Base-by-base conservation (phyloP, 495 filamentous ascomycete genomes). In the Lasiosphaeria ovina region DNA sequence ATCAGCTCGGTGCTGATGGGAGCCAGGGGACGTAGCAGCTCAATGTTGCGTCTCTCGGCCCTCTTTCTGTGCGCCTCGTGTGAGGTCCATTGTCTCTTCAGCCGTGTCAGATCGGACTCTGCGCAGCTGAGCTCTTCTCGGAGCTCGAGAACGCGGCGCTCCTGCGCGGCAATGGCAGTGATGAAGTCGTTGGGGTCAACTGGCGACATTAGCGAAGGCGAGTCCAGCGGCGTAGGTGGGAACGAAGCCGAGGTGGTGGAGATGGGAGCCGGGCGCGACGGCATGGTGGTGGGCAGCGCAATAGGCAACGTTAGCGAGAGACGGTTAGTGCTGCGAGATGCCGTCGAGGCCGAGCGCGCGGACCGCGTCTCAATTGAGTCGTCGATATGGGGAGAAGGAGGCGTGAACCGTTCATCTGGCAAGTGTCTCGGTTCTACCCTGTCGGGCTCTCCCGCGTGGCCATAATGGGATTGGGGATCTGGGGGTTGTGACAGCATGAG, bases 61-160 rank as follows among this genome's bases (percentile, higher is more conserved):
- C 85, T 81, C 75, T 94, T 93, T 77, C 84, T 92, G 42, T 85
- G 83, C 54, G 85, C 86, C 69, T 97, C 92, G 38, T 93, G 87
- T 32, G 78, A 72, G 3, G 88, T 82, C 90, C 91, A 87, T 67
- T 94, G 90, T 61, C 84, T 88, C 74, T 97, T 97, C 51, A 98
- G 77, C 58, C 77, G 84, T 36, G 77, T 74, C 58, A 98, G 76
- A 38, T 97, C 91, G 4, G 73, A 69, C 68, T 98, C 94, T 9
- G 94, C 93, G 55, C 86, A 86, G 7, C 76, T 72, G 11, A 98
- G 79, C 71, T 97, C 94, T 71, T 98, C 94, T 52, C 86, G 87
- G 35, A 98, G 79, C 77, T 98, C 94, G 47, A 98, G 76, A 6
- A 98, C 93, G 54, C 85, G 85, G n/a, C 94, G 85, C 70, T 98